Conservation (phyloP, 2,329 filamentous ascomycete species). For the Fusarium ambrosium region DNA sequence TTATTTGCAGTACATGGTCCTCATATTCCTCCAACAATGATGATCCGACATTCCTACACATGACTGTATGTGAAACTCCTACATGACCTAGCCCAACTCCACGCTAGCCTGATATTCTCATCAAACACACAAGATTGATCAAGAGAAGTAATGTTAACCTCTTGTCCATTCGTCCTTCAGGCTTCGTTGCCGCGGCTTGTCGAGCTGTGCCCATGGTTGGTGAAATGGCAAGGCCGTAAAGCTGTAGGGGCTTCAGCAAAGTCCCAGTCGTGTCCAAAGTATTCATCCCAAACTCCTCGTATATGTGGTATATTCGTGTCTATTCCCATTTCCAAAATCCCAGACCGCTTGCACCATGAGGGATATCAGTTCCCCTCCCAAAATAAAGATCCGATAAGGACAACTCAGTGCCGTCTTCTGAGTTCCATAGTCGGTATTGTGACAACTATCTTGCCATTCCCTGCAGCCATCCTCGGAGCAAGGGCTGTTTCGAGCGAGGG, state of each 20-base stretch:
- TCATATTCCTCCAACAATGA: not conserved
- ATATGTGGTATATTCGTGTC: constrained; percentile 48
- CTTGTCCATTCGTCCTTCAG: not conserved
- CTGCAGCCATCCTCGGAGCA: constrained; percentile 13
- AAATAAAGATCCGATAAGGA: constrained; percentile 12
- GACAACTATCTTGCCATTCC: constrained; percentile 22
- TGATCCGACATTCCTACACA: constrained; percentile 1
- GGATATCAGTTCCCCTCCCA: not conserved
- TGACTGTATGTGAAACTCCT: not conserved
- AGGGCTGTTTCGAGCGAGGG: constrained; percentile 1
- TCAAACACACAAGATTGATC: not conserved
- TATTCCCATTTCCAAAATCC: constrained; percentile 34
- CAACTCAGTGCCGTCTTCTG: constrained; percentile 27
- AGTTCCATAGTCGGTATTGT: constrained; percentile 13
- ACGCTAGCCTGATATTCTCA: not conserved
- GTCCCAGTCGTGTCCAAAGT: constrained; percentile 19
- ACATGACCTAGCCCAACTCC: not conserved
- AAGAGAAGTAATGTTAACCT: not conserved
- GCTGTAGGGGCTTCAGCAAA: not conserved
- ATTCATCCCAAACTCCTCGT: constrained; percentile 44
- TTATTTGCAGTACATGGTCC: not conserved
- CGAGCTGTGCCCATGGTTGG: not conserved
- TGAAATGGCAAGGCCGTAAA: not conserved
- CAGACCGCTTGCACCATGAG: constrained; percentile 25
- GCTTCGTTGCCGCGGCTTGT: not conserved